Conservation (phyloP, 805 yeast species). For the Suhomyces sp. region DNA sequence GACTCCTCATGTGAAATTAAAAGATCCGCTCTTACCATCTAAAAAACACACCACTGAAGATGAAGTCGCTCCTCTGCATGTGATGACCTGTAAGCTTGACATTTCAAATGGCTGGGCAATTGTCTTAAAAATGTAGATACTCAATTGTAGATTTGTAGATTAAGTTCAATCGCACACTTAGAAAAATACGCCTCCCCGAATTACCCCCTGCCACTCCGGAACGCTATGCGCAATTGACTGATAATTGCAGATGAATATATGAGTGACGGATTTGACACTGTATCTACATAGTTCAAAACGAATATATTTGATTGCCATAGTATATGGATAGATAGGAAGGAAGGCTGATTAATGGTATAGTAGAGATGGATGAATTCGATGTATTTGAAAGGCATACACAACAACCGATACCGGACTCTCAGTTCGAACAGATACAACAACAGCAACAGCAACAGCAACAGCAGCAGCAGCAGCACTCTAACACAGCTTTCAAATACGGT, state of each 20-base stretch:
- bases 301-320: neutral
- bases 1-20: neutral
- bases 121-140: neutral
- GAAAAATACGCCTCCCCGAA: neutral
- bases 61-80: neutral
- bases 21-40: neutral
- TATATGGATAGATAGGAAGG: neutral
- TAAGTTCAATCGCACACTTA: neutral
- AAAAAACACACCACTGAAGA: neutral
- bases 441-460: neutral
- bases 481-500: neutral
- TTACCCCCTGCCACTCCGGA: neutral
- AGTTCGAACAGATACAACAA: slow-evolving; percentile 1
- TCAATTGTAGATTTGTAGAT: neutral
- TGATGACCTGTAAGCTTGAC: neutral
- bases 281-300: neutral
- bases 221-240: neutral
- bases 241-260: neutral
- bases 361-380: slow-evolving; percentile 3
- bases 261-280: neutral
- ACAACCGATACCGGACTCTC: neutral
- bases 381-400: slow-evolving; percentile 3
- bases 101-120: neutral
- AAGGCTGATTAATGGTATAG: neutral
- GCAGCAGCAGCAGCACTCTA: neutral